A percentile compares a stretch with the other conserved stretches of the same genome.
Conservation (phyloP, 2,329 filamentous ascomycete genomes). For the Pyrenophora graminea region DNA sequence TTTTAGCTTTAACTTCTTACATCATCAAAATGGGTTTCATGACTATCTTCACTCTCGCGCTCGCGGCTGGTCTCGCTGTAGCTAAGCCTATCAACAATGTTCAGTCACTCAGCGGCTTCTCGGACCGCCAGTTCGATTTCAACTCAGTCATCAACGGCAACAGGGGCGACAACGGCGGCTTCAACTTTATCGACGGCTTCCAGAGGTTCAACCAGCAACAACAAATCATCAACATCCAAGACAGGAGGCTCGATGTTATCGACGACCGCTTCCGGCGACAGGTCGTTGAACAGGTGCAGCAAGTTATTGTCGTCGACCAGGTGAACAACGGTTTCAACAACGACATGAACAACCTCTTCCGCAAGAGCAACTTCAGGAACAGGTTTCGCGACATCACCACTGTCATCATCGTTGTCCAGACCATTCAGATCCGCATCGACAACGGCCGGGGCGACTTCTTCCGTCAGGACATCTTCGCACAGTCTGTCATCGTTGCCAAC, state of each 20-base stretch:
- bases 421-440: constrained; percentile 34
- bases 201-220: constrained; percentile 38
- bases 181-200: constrained; percentile 40
- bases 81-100: constrained; percentile 34
- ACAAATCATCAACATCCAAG: constrained; percentile 34
- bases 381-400: constrained; percentile 25
- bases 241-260: constrained; percentile 33
- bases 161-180: constrained; percentile 22
- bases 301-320: constrained; percentile 37
- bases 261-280: constrained; percentile 31
- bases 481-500: constrained; percentile 36
- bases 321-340: constrained; percentile 37
- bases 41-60: constrained; percentile 30
- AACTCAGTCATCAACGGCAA: constrained; percentile 26
- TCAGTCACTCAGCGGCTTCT: constrained; percentile 17
- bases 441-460: constrained; percentile 30
- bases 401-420: constrained; percentile 38
- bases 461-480: constrained; percentile 36
- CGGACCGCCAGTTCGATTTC: constrained; percentile 20
- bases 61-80: constrained; percentile 41
- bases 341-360: constrained; percentile 39
- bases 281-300: constrained; percentile 33
- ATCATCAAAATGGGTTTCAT: constrained; percentile 37
- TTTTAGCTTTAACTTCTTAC: not conserved
- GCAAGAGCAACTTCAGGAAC: constrained; percentile 33